Base-by-base conservation (phyloP, 2,329 filamentous ascomycete species). In the Parastagonospora nodorum region DNA sequence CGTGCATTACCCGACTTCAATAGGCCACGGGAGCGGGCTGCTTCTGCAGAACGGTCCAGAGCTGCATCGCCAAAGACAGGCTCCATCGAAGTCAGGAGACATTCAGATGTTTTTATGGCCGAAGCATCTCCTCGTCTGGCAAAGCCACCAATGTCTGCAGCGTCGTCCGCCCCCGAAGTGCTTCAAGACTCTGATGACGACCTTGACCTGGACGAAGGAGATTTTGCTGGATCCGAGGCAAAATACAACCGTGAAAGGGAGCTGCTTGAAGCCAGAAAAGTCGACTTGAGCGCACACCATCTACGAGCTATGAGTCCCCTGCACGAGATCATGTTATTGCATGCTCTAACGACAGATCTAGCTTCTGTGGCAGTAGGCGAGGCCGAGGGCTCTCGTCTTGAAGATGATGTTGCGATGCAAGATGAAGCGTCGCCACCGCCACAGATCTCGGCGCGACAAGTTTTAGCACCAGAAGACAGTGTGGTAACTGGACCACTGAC, bases 191-290 rank as follows among this genome's bases (percentile, higher is more conserved):
- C 77, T 16, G 78, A 80, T 15, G 78, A 80, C 43, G 77, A 77
- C 42, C 67, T 78, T 45, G 77, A 79, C 54, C 66, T 77, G 9
- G 74, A 76, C 30, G 77, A 80, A 50, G 76, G 67, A 30, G 74
- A 79, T 45, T 74, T 77, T 45, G 75, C 75, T 8, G 71, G 77
- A 29, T 74, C 74, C 15, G 75, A 79, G 60, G 75, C 74, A 5
- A 79, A 77, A 42, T 80, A 78, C 53, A 76, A 77, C 37, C 68
- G 74, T 8, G 73, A 78, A 50, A 78, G 77, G 56, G 66, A 77
- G 10, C 67, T 71, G 42, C 67, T 80, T 5, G 75, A 77, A 54
- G 67, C 75, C 4, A 74, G 75, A 51, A 70, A 75, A 45, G 67
- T 76, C 16, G 77, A 80, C 48, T 56, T 80, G 7, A 77, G 73